Evolutionary conservation across 371 early-diverging fungal genomes (phyloP), one percentile per base, ranked within the genome.

Genomic region (Batkoa obscura): DNA sequence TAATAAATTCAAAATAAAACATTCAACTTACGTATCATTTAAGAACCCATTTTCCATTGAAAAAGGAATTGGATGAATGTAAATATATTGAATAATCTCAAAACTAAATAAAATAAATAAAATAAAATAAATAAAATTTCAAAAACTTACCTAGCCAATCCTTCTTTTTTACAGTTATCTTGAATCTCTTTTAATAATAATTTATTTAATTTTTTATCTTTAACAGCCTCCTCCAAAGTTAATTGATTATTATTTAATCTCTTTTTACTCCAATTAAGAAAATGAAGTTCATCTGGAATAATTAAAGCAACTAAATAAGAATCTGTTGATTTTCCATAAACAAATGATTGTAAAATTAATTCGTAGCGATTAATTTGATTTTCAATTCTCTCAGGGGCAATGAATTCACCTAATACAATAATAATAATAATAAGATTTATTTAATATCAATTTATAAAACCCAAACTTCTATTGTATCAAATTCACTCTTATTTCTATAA

Each of bases 311-410:
- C 91, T 54, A 94, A 70, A 34, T 67, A 69, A 63, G 65, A 73
- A 65, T 88, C 79, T 10, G 85, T 64, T 38, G 88, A 81, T 60
- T 93, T 89, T 50, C 95, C 97, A 63, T 90, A 81, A 2, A 94
- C 76, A 63, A 77, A 81, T 51, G 70, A 82, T 64, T 74, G 76
- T 53, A 66, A 62, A 3, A 81, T 59, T 8, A 70, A 65, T 0
- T 61, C 62, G 30, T 62, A 46, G 8, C 60, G 53, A 1, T 62
- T 33, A 17, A 62, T 62, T 51, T 60, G 57, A 17, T 55, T 62
- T 43, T 72, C 69, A 36, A 72, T 78, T 65, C 91, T 95, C 65
- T 99, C 99, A 2, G 97, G 98, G 0, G 95, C 93, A 61, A 99
- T 80, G 70, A 96, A 98, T 72, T 99, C 99, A 47, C 96, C 95